Percentiles rank a stretch among this genome's conserved stretches.
phyloP scores from a whole-genome alignment of 148 eudicot genomes.

The Camellia granthamiana region DNA sequence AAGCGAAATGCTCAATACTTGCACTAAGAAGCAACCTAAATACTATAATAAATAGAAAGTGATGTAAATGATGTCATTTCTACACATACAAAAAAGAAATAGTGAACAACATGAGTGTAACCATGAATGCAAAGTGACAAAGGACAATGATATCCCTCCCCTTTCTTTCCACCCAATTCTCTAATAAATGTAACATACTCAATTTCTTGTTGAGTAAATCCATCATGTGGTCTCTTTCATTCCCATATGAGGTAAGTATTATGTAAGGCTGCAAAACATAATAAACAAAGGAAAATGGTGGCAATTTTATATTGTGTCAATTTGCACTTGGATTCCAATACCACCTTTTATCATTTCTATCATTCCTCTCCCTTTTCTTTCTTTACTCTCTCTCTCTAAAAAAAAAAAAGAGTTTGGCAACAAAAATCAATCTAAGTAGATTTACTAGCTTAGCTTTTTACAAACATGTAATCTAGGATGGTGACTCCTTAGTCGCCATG shows the following conservation, averaged over 20 bases:
- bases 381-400: too few species aligned
- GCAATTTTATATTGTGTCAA: constrained; percentile 5
- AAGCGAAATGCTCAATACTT: background rate
- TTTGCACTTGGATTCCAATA: constrained; percentile 14
- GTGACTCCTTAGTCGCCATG: constrained; percentile 25
- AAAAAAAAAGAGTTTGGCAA: constrained; percentile 1
- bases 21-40: background rate
- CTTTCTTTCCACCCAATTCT: constrained; percentile 9
- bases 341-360: background rate
- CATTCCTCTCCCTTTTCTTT: background rate
- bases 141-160: constrained; percentile 17
- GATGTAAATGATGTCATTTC: constrained; percentile 10
- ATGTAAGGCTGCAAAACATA: constrained; percentile 11
- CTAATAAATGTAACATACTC: constrained; percentile 15
- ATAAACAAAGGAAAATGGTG: background rate
- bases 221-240: constrained; percentile 23
- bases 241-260: constrained; percentile 9
- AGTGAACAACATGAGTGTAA: constrained; percentile 9
- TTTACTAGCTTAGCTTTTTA: constrained; percentile 38
- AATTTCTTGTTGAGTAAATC: constrained; percentile 22
- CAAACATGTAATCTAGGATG: constrained; percentile 36
- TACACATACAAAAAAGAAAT: background rate
- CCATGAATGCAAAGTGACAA: constrained; percentile 31
- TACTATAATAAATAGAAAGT: background rate
- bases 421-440: constrained; percentile 34